Evolutionary conservation across 176 grass and related monocot species (phyloP).

Genomic region (Bonia amplexicaulis): DNA sequence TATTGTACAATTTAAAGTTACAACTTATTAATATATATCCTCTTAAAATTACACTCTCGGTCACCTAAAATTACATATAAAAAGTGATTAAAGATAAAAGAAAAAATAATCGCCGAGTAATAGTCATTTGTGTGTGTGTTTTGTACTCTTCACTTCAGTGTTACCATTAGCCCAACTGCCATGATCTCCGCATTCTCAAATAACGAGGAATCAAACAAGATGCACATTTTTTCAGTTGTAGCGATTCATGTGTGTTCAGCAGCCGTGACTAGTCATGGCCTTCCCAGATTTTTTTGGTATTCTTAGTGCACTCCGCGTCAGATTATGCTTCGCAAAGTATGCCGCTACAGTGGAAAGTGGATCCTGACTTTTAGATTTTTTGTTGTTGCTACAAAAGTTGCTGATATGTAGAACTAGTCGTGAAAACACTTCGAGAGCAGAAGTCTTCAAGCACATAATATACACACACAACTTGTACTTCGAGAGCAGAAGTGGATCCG

Average conservation of each 20-base stretch:
- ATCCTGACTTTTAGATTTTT: neutral
- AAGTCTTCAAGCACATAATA: too few species aligned
- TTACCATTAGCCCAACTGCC: neutral
- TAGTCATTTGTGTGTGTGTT: neutral
- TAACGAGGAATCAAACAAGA: neutral
- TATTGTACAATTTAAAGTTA: too few species aligned
- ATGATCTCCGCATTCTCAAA: too few species aligned
- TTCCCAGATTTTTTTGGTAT: neutral
- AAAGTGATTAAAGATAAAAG: rapidly evolving
- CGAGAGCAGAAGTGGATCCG: too few species aligned
- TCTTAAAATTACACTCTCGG: too few species aligned
- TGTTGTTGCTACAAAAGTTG: too few species aligned
- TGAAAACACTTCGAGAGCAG: too few species aligned
- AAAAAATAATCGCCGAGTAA: too few species aligned
- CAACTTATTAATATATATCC: too few species aligned
- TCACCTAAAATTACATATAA: too few species aligned
- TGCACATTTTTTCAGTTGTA: neutral
- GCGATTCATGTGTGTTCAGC: neutral
- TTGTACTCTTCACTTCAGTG: neutral
- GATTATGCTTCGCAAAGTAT: conserved; percentile 24
- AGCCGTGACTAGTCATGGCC: neutral
- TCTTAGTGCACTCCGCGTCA: conserved; percentile 11
- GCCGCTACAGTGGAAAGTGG: neutral
- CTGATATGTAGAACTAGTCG: too few species aligned
- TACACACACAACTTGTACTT: neutral